Conservation (phyloP, 768 basidiomycete species). For the Leccinellum albellum region DNA sequence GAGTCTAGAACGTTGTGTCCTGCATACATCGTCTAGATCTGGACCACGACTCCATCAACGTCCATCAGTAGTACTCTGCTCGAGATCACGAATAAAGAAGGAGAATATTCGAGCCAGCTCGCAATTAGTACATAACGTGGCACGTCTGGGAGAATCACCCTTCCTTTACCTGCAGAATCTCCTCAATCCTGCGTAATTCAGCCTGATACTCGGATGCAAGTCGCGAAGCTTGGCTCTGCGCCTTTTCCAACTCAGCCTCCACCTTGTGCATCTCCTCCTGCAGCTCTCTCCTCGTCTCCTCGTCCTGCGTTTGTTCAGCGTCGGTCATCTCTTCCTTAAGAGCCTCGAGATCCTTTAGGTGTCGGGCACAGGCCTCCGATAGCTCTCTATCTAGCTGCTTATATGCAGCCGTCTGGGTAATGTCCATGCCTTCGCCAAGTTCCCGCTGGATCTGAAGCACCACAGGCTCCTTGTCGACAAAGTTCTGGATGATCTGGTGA, state of each 20-base stretch:
- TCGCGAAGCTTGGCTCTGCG: slow-evolving; percentile 28
- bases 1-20: slow-evolving; percentile 1
- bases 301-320: slow-evolving; percentile 42
- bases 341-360: slow-evolving; percentile 43
- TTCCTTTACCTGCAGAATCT: slow-evolving; percentile 29
- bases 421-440: slow-evolving; percentile 43
- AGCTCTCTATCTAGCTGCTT: slow-evolving; percentile 49
- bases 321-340: slow-evolving; percentile 47
- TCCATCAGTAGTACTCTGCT: slow-evolving; percentile 2
- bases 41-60: slow-evolving; percentile 6
- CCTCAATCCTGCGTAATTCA: slow-evolving; percentile 33
- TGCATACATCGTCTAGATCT: slow-evolving; percentile 16
- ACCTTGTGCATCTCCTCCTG: slow-evolving; percentile 36
- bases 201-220: slow-evolving; percentile 33
- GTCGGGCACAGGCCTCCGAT: slow-evolving; percentile 41
- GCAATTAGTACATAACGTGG: slow-evolving; percentile 23
- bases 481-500: slow-evolving; percentile 39
- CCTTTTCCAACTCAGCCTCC: slow-evolving; percentile 27
- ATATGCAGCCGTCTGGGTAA: slow-evolving; percentile 53
- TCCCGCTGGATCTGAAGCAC: slow-evolving; percentile 54
- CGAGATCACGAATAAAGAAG: slow-evolving; percentile 11
- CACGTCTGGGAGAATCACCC: slow-evolving; percentile 13
- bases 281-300: slow-evolving; percentile 45
- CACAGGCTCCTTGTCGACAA: slow-evolving; percentile 40
- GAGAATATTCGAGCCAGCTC: slow-evolving; percentile 21